Conservation (phyloP, 179 eudicot genomes). For the Beta macrorhiza region DNA sequence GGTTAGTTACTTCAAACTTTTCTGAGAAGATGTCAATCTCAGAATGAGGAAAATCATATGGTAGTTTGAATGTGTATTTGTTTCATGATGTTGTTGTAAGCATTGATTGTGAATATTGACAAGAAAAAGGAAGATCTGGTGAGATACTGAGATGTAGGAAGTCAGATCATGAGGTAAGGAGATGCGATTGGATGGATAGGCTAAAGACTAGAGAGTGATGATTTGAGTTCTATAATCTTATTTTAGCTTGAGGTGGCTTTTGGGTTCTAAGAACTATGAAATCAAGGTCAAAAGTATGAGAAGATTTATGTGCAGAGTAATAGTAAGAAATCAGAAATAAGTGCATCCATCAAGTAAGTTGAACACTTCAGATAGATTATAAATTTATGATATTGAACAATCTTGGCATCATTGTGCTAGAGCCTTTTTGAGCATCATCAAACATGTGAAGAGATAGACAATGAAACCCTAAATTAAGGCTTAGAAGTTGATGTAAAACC, state of each 20-base stretch:
- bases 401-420: background rate
- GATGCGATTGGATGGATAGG: background rate
- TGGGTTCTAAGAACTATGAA: background rate
- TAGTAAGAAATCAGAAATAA: background rate
- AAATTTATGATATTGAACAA: background rate
- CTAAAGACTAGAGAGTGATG: background rate
- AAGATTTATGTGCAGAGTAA: background rate
- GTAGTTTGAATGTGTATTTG: background rate
- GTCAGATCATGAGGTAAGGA: background rate
- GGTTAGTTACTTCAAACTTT: background rate
- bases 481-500: background rate
- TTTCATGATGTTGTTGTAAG: background rate
- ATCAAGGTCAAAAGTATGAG: background rate
- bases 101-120: background rate
- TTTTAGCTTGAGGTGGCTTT: background rate
- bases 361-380: background rate
- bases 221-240: background rate
- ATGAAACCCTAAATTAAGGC: background rate
- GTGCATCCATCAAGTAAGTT: background rate
- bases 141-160: conserved; percentile 13
- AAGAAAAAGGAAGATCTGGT: background rate
- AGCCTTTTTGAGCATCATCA: background rate
- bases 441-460: background rate
- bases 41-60: background rate
- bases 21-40: background rate